Evolutionary conservation across 1,284 basidiomycete genomes (phyloP).

Genomic region (Heterobasidion occidentale): DNA sequence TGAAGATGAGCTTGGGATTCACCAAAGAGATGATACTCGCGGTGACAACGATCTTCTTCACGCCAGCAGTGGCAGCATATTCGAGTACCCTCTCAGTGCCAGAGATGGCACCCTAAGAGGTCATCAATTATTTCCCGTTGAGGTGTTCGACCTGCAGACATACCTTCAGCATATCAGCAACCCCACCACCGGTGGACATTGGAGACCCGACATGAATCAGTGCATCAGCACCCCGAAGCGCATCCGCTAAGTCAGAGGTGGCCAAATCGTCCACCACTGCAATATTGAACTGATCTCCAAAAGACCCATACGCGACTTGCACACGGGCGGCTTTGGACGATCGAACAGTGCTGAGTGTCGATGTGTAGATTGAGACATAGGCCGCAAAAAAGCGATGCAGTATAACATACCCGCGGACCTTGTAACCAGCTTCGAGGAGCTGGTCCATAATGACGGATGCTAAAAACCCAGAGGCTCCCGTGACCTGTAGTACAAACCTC

Average conservation of each 20-base stretch:
- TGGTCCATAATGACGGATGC: constrained; percentile 1
- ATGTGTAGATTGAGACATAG: neutral
- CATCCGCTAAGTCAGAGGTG: neutral
- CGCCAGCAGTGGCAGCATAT: neutral
- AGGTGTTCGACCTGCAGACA: neutral
- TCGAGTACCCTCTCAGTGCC: neutral
- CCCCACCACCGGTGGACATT: neutral
- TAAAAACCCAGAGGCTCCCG: constrained; percentile 2
- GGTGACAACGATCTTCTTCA: neutral
- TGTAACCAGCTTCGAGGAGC: constrained; percentile 1
- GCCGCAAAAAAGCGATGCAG: neutral
- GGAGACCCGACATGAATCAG: constrained; percentile 1
- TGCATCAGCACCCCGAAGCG: neutral
- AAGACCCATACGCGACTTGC: neutral
- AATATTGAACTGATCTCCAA: neutral
- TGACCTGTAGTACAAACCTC: neutral
- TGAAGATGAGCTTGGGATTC: neutral
- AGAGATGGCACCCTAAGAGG: neutral
- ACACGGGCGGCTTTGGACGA: neutral
- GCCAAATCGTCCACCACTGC: neutral
- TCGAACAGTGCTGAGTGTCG: neutral
- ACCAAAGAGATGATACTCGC: neutral
- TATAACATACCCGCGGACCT: neutral
- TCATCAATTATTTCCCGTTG: neutral
- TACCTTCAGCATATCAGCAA: neutral